A percentile compares a stretch with the other conserved stretches of the same genome.
Evolutionary conservation across 2,329 filamentous ascomycete species (phyloP).

Genomic region (Ascochyta lentis): DNA sequence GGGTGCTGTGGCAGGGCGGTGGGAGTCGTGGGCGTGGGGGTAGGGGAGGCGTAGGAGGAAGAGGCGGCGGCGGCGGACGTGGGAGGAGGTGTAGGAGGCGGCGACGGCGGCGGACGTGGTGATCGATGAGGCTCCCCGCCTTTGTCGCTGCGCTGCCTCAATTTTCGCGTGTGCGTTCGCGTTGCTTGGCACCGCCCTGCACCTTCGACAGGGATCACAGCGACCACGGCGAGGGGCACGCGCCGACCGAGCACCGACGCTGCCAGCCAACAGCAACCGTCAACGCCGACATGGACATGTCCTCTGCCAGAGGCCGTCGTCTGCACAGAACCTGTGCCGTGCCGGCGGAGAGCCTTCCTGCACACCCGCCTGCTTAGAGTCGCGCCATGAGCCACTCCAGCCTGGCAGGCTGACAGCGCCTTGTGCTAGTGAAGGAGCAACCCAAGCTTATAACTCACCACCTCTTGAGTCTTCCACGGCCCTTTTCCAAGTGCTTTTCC

Average conservation of each 20-base stretch:
- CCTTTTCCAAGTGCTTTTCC: constrained; percentile 18
- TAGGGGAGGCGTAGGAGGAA: neutral
- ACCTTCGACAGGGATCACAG: neutral
- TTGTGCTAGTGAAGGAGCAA: neutral
- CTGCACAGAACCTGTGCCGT: constrained; percentile 11
- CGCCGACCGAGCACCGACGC: neutral
- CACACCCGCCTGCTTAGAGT: neutral
- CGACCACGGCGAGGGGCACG: neutral
- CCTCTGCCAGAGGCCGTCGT: constrained; percentile 1
- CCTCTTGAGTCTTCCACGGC: constrained; percentile 5
- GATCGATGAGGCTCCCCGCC: constrained; percentile 23
- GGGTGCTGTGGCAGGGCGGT: constrained; percentile 14
- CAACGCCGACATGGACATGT: neutral
- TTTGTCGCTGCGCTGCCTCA: constrained; percentile 10
- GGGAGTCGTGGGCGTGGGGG: neutral
- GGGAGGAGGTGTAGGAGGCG: too few relatives aligned
- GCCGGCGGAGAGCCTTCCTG: constrained; percentile 10
- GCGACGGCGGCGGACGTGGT: constrained; percentile 14
- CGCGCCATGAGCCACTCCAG: constrained; percentile 2
- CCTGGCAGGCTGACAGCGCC: neutral
- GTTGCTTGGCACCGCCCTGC: constrained; percentile 12
- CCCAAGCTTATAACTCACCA: constrained; percentile 16
- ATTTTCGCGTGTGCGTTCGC: constrained; percentile 14
- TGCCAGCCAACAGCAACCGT: neutral
- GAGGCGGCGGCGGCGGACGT: neutral